A percentile compares a stretch with the other conserved stretches of the same genome.
phyloP scores from a whole-genome alignment of 345 rosid genomes.

The Eucalyptus pumila region DNA sequence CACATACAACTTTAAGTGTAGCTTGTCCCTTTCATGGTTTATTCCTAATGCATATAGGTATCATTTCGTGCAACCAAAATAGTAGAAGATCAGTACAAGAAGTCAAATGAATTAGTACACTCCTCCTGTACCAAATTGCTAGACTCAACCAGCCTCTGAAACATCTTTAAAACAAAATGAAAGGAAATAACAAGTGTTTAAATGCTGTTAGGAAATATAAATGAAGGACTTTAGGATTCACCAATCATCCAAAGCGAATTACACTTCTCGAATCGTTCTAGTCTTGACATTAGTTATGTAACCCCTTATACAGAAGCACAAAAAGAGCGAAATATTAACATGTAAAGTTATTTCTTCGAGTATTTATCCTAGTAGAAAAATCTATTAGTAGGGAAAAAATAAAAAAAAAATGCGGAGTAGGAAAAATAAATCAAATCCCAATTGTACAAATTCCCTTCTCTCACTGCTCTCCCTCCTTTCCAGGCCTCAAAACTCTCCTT shows the following conservation, averaged over 20 bases:
- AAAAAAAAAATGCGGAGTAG: not conserved
- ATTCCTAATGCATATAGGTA: not conserved
- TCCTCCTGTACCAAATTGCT: not conserved
- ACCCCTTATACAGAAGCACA: not conserved
- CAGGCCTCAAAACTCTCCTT: not conserved
- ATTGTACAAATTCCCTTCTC: not conserved
- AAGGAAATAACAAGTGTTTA: not conserved
- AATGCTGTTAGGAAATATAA: not conserved
- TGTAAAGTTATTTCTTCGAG: not conserved
- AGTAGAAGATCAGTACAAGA: not conserved
- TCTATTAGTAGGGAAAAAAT: not conserved
- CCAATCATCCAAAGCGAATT: not conserved
- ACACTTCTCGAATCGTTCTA: not conserved
- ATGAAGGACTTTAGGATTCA: not conserved
- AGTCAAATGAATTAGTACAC: not conserved
- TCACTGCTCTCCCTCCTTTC: not conserved
- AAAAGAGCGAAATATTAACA: not conserved
- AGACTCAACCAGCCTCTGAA: not conserved
- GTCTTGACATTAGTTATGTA: slow-evolving; percentile 1
- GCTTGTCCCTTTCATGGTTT: not conserved
- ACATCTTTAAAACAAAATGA: not conserved
- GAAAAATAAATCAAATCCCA: not conserved
- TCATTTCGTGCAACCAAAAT: not conserved
- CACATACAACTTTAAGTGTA: not conserved
- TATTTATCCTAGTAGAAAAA: not conserved